Evolutionary conservation across 257 asterid genomes (phyloP).

Genomic region (Knoxia roxburghii): DNA sequence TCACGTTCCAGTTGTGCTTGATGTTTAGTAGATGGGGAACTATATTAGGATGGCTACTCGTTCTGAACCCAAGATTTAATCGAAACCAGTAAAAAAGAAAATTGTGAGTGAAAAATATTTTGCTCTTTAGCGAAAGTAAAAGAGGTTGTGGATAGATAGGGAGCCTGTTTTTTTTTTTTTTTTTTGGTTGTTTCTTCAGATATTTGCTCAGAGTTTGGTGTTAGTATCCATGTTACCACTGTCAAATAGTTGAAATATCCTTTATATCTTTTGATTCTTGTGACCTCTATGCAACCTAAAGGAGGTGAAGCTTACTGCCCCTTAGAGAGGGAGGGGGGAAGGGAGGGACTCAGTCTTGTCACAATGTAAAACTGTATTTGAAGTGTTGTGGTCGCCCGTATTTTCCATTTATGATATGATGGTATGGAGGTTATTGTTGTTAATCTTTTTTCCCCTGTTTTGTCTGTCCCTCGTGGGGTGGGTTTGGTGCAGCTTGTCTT

Average conservation of each 20-base stretch:
- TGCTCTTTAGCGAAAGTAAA: neutral
- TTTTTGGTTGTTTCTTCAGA: too few species aligned
- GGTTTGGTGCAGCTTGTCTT: neutral
- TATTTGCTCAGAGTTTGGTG: too few species aligned
- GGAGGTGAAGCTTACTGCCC: too few species aligned
- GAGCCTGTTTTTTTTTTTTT: neutral
- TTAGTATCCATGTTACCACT: too few species aligned
- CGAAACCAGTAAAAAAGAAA: neutral
- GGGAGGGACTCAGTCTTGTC: too few species aligned
- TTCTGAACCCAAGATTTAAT: neutral
- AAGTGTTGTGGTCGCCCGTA: too few species aligned
- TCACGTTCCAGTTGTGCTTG: neutral
- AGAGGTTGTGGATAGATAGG: neutral
- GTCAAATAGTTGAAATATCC: too few species aligned
- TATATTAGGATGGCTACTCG: neutral
- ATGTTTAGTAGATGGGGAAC: neutral
- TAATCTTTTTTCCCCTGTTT: neutral
- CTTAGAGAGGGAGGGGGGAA: too few species aligned
- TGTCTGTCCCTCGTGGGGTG: neutral
- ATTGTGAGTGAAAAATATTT: neutral
- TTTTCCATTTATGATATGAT: neutral
- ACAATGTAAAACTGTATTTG: too few species aligned
- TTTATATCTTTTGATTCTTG: too few species aligned
- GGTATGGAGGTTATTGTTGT: neutral
- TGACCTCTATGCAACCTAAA: too few species aligned